These are phyloP conservation scores for Globisporangium radiosum DNA, from an alignment of 352 stramenopile species.

Conservation along the genomic window DNA sequence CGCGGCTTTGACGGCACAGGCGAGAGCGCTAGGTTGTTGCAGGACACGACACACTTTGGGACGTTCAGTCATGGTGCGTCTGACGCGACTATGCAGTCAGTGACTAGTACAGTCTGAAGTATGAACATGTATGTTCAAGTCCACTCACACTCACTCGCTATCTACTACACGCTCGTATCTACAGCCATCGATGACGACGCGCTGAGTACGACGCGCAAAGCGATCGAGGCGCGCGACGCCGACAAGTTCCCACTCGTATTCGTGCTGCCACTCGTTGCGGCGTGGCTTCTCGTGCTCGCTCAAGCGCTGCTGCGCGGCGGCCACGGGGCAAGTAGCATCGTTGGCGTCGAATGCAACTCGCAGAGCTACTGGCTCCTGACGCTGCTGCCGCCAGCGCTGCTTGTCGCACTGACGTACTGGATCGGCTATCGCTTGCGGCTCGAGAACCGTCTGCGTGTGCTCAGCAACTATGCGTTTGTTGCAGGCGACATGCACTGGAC, in stretches of 20 bases:
- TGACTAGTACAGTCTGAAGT: no score
- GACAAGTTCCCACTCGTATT: constrained; percentile 48
- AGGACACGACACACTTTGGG: constrained; percentile 26
- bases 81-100: background rate
- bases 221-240: constrained; percentile 43
- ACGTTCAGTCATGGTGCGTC: constrained; percentile 24
- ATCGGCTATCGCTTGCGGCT: constrained; percentile 58
- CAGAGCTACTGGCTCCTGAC: constrained; percentile 91
- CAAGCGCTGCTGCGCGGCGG: constrained; percentile 71
- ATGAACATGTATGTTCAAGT: no score
- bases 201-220: constrained; percentile 24
- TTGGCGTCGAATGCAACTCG: constrained; percentile 94
- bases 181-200: constrained; percentile 30
- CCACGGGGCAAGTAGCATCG: constrained; percentile 54
- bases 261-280: constrained; percentile 43
- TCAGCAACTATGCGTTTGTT: constrained; percentile 69
- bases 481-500: constrained; percentile 96
- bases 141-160: background rate
- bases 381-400: constrained; percentile 66
- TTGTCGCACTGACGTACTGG: constrained; percentile 52
- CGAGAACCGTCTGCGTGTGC: constrained; percentile 64
- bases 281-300: constrained; percentile 68
- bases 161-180: background rate
- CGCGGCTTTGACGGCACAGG: background rate
- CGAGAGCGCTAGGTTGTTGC: constrained; percentile 7